Evolutionary conservation across 768 basidiomycete genomes (phyloP), one percentile per base, ranked within the genome.

Genomic region (Roridomyces roridus): DNA sequence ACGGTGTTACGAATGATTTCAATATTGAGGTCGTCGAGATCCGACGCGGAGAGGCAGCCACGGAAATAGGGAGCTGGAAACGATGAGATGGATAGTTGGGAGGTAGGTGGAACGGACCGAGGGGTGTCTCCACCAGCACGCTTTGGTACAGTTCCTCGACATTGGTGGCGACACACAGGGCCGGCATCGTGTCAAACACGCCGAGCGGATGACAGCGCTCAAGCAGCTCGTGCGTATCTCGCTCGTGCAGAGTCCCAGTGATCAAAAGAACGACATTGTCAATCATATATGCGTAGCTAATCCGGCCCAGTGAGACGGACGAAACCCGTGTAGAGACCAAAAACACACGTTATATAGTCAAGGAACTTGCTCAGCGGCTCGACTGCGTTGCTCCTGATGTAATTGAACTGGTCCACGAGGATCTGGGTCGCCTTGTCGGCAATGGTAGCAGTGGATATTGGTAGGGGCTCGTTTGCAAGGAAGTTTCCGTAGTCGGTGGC

Each of bases 1-100:
- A 99, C 90, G 1, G 96, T 96, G 77, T 98, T 98, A 40, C 97
- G 93, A 74, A 99, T 96, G 75, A 99, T 97, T 78, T 99, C 97
- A 68, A 99, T 98, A 79, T 99, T 98, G 55, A 98, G 87, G 71
- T 98, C 97, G 70, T 99, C 97, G 43, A 99, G 85, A 71, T 99
- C 97, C 40, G 91, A 86, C 17, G 97, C 96, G 31, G 95, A 91
- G 23, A 98, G 82, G 70, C 96, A 98, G 65, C 94, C 91, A 23
- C 92, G 89, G 83, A 99, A 99, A 78, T 98, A 99, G 8, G 94
- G 94, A 2, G 97, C 97, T 84, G 49, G 9, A 45, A 40, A 3
- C 17, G 17, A 40, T 18, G 51, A 34, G 50, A 43, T 5, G 40
- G 2, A 37, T 41, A 31, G 63, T 17, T 8, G 12, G 49, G 41